Base-by-base conservation (phyloP, 768 basidiomycete species). In the Tephrocybe sp. region DNA sequence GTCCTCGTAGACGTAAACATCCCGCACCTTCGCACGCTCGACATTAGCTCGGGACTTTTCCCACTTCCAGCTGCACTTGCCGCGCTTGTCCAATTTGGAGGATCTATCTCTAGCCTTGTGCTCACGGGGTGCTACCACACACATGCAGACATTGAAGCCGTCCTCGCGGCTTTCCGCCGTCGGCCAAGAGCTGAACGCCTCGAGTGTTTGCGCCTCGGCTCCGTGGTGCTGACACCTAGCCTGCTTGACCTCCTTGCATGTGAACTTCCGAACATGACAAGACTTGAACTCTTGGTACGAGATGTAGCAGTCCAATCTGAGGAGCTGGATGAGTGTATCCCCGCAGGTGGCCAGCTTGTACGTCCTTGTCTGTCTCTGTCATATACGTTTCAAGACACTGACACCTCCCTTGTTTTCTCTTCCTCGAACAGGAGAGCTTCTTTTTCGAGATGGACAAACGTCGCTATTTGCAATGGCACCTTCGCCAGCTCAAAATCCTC, bases 181-280 rank as follows among this genome's bases (percentile, higher is more conserved):
- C 50, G 45, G 21, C 54, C 59, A 32, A 45, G 49, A n/a, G 53
- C 58, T 2, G 58, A 57, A 28, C 49, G 60, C 7, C 60, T 77
- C 25, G 57, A 61, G 7, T 67, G 57, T 7, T 64, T 77, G 7
- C 67, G 75, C 2, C 55, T 79, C 12, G 73, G 75, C 9, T 65
- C 72, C 1, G 65, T 77, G 8, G 66, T 65, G 10, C 62, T 79
- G 6, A 73, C 71, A 7, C 76, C 76, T 2, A 63, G 72, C 50
- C 63, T 79, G 10, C 28, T 79, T 11, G 74, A 78, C 50, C 55
- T 76, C 7, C 60, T 79, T 15, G 71, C 75, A 3, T 50, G 60
- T 44, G 67, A 64, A 44, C 63, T 76, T 18, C 72, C 74, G 0
- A 26, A 46, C 0, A 59, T 79, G 23, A 51, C 62, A 7, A 56